Evolutionary conservation across 257 asterid genomes (phyloP).

Genomic region (Solanum okadae): DNA sequence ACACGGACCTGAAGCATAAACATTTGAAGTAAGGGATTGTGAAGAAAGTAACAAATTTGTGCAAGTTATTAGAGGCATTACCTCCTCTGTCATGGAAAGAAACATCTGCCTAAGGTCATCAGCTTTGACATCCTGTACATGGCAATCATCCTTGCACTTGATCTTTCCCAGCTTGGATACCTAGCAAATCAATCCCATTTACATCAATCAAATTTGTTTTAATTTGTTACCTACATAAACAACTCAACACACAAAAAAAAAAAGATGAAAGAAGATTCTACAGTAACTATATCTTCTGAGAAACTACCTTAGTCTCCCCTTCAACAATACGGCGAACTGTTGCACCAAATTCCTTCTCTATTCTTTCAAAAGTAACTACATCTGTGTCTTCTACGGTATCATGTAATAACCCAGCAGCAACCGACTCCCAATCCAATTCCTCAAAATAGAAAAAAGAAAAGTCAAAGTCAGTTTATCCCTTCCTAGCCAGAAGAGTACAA

Average conservation of each 20-base stretch:
- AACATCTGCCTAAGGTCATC: slow-evolving; percentile 96
- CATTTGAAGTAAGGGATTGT: slow-evolving; percentile 4
- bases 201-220: background rate
- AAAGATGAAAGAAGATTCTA: background rate
- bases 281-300: background rate
- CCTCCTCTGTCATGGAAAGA: slow-evolving; percentile 97
- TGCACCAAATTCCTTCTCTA: slow-evolving; percentile 70
- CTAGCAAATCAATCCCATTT: slow-evolving; percentile 23
- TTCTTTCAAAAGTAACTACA: slow-evolving; percentile 74
- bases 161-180: slow-evolving; percentile 95
- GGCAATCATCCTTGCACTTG: slow-evolving; percentile 65
- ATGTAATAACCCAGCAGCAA: slow-evolving; percentile 93
- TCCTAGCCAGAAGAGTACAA: background rate
- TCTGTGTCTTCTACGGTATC: slow-evolving; percentile 91
- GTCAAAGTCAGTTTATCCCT: background rate
- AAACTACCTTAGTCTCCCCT: slow-evolving; percentile 85
- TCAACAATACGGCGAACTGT: slow-evolving; percentile 82
- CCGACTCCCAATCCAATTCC: slow-evolving; percentile 95
- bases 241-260: background rate
- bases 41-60: background rate
- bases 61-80: slow-evolving; percentile 5
- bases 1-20: slow-evolving; percentile 68
- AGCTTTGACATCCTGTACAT: slow-evolving; percentile 89
- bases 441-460: slow-evolving; percentile 8
- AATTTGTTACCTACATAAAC: background rate